Percentiles rank a stretch among this genome's conserved stretches.
These are phyloP conservation scores for Rhodosporidiobolus sp. DNA, from an alignment of 768 basidiomycete genomes.

Conservation along the genomic window DNA sequence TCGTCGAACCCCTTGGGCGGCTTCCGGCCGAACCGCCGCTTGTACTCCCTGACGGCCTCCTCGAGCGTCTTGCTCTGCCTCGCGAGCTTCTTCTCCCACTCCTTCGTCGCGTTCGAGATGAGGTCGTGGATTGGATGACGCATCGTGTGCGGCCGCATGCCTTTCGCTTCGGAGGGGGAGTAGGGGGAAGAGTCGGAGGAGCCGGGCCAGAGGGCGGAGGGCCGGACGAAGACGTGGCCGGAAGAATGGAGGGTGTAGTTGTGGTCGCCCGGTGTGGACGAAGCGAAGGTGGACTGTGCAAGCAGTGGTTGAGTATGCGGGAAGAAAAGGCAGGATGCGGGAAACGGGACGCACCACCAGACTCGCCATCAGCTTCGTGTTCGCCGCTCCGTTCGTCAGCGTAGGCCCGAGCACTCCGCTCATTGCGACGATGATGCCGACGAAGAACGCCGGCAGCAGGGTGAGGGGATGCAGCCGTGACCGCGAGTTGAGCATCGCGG, in stretches of 20 bases:
- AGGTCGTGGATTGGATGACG: slow-evolving; percentile 78
- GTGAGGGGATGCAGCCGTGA: slow-evolving; percentile 32
- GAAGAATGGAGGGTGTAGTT: slow-evolving; percentile 34
- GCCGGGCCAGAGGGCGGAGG: slow-evolving; percentile 20
- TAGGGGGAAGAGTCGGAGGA: slow-evolving; percentile 9
- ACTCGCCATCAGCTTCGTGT: slow-evolving; percentile 8
- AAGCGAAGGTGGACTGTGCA: background rate
- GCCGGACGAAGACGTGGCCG: slow-evolving; percentile 35
- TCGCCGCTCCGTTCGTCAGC: background rate
- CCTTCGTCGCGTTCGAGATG: slow-evolving; percentile 75
- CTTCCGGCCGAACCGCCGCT: slow-evolving; percentile 63
- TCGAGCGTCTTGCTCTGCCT: slow-evolving; percentile 75
- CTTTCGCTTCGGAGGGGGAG: background rate
- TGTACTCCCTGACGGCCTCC: slow-evolving; percentile 79
- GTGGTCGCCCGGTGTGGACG: background rate
- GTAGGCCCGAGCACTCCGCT: slow-evolving; percentile 4
- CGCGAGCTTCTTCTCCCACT: slow-evolving; percentile 63
- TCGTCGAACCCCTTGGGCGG: slow-evolving; percentile 88
- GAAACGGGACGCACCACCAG: background rate
- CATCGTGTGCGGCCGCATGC: slow-evolving; percentile 6
- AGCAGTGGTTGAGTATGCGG: too few relatives aligned
- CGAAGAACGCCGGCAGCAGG: slow-evolving; percentile 25
- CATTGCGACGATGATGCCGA: slow-evolving; percentile 24
- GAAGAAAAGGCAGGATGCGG: background rate
- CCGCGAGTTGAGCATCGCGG: background rate